phyloP scores from a whole-genome alignment of 345 rosid species.

The Cardamine occulta region DNA sequence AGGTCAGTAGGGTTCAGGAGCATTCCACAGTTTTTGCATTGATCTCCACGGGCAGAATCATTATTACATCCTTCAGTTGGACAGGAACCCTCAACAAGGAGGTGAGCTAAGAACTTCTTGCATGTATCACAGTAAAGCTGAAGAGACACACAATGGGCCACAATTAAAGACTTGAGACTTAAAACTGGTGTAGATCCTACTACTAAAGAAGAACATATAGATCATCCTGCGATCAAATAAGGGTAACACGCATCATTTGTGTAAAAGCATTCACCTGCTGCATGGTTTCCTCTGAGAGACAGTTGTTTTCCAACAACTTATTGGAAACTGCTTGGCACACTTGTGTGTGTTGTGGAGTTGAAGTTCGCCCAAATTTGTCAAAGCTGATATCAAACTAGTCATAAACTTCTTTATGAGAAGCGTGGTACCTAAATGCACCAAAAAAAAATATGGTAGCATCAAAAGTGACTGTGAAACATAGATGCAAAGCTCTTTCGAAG shows the following conservation, averaged over 20 bases:
- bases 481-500: too few relatives aligned
- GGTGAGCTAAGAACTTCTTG: constrained; percentile 79
- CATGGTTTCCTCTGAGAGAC: constrained; percentile 84
- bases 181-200: background rate
- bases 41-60: constrained; percentile 95
- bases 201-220: background rate
- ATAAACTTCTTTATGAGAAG: too few relatives aligned
- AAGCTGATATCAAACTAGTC: too few relatives aligned
- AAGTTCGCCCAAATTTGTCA: constrained; percentile 43
- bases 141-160: constrained; percentile 31
- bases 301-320: constrained; percentile 72
- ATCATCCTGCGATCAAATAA: background rate
- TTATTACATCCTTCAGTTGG: constrained; percentile 73
- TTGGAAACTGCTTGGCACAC: constrained; percentile 88
- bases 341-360: constrained; percentile 82
- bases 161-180: background rate
- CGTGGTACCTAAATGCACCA: too few relatives aligned
- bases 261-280: constrained; percentile 61
- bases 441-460: too few relatives aligned
- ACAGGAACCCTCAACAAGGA: constrained; percentile 91
- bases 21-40: constrained; percentile 89
- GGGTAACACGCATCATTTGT: constrained; percentile 20
- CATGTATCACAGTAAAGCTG: constrained; percentile 85
- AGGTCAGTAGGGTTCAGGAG: constrained; percentile 89
- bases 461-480: too few relatives aligned